Base-by-base conservation (phyloP, 768 basidiomycete species). In the Phlebiopsis flavidoalba region DNA sequence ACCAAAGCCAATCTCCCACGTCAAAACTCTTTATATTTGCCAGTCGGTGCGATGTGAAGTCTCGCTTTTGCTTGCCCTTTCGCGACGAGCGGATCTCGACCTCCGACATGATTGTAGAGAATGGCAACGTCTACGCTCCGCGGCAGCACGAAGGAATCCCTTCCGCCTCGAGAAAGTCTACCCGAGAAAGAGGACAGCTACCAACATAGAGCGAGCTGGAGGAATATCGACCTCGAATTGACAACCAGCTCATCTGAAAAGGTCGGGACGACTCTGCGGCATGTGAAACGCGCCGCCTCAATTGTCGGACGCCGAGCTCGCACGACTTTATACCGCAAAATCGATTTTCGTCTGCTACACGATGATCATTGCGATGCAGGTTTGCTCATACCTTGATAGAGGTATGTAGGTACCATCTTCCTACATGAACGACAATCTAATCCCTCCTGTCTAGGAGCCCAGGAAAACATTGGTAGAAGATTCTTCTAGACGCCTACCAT, bases 221-320 rank as follows among this genome's bases (percentile, higher is more conserved):
- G 8, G n/a, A 43, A 12, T 8, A 8, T 43, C 6, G 40, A 43
- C 40, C 12, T 43, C 40, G 40, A 43, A 10, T 12, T 43, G 12
- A 17, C 40, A 12, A 12, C 17, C 40, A 43, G 40, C 12, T 3
- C 12, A 43, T 43, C 40, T 3, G 40, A 43, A 12, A 43, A 43
- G 17, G 12, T 12, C 17, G 40, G n/a, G n/a, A 12, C 40, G 40
- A 12, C 12, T 3, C 10, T 3, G 40, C n/a, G n/a, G n/a, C n/a
- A 17, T 43, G 40, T 10, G 2, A 17, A n/a, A 43, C 8, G 40
- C 40, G 0, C 80, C 81, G 1, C 79, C 80, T 33, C 36, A 46
- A 22, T 63, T 84, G n/a, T 80, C 81, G 1, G 67, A 67, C 8
- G 80, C 77, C 49, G 70, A 85, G 59, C 83, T 87, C 72, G 76